Evolutionary conservation across 1,284 basidiomycete species (phyloP).

Genomic region (Coniferiporia weirii): DNA sequence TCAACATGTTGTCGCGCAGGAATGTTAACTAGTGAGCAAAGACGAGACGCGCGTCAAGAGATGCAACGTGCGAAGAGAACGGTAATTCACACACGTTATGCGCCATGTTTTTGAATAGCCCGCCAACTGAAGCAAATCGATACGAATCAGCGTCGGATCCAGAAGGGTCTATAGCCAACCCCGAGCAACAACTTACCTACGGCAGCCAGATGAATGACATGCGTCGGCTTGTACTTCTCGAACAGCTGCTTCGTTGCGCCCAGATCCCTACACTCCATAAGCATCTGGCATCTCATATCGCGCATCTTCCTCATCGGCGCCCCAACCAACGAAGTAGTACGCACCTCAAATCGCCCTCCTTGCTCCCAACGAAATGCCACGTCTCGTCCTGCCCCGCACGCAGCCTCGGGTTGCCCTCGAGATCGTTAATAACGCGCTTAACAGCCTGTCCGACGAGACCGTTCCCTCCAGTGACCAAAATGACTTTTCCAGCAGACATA

Average conservation of each 20-base stretch:
- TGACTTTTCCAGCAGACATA: constrained; percentile 31
- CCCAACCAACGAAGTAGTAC: constrained; percentile 15
- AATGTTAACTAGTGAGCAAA: constrained; percentile 59
- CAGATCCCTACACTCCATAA: not conserved
- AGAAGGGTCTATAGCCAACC: not conserved
- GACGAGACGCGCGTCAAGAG: not conserved
- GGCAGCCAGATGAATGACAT: constrained; percentile 88
- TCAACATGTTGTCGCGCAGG: constrained; percentile 83
- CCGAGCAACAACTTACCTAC: constrained; percentile 48
- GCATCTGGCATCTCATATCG: not conserved
- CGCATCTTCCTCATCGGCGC: too few relatives aligned
- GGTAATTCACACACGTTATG: constrained; percentile 54
- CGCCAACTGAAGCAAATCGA: constrained; percentile 56
- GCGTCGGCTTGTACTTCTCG: constrained; percentile 83
- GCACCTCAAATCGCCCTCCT: constrained; percentile 75
- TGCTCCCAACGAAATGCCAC: constrained; percentile 78
- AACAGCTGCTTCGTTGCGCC: constrained; percentile 52
- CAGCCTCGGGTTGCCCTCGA: constrained; percentile 42
- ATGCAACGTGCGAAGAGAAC: not conserved
- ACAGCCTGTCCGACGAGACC: constrained; percentile 86
- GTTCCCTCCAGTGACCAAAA: constrained; percentile 80
- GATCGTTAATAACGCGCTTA: constrained; percentile 73
- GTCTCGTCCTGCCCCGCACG: constrained; percentile 70
- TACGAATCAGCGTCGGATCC: not conserved
- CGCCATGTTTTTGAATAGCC: constrained; percentile 88